A percentile compares a stretch with the other conserved stretches of the same genome.
Evolutionary conservation across 176 grass and related monocot genomes (phyloP).

Genomic region (Leersia perrieri): DNA sequence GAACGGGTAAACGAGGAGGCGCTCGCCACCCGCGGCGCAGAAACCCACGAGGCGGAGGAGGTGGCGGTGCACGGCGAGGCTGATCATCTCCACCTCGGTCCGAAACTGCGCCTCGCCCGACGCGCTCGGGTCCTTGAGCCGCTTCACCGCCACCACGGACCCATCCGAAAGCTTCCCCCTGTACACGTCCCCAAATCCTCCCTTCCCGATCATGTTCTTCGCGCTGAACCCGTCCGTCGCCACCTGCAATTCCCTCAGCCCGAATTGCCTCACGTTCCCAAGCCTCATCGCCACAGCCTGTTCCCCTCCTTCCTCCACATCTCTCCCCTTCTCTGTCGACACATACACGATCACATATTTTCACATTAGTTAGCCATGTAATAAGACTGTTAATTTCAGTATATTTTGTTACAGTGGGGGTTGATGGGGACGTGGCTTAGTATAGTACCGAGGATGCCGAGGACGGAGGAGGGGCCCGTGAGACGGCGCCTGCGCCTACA

Average conservation of each 20-base stretch:
- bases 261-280: constrained; percentile 77
- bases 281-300: constrained; percentile 35
- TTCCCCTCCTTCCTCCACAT: constrained; percentile 31
- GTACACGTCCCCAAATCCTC: constrained; percentile 96
- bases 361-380: no score
- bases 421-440: neutral
- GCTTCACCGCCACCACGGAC: constrained; percentile 79
- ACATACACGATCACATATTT: no score
- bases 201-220: constrained; percentile 65
- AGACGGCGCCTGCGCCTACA: constrained; percentile 55
- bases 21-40: constrained; percentile 74
- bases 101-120: constrained; percentile 83
- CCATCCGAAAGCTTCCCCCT: constrained; percentile 54
- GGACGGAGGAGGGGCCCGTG: constrained; percentile 37
- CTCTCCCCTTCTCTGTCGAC: constrained; percentile 33
- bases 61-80: constrained; percentile 93
- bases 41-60: constrained; percentile 80
- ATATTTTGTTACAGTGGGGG: neutral
- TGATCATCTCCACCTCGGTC: constrained; percentile 96
- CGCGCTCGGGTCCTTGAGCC: constrained; percentile 77
- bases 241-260: constrained; percentile 56
- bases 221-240: constrained; percentile 89
- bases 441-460: constrained; percentile 72
- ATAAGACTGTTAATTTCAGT: no score
- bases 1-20: constrained; percentile 88